Percentiles rank a stretch among this genome's conserved stretches.
phyloP scores from a whole-genome alignment of 495 filamentous ascomycete species.

The Xylaria nigripes region DNA sequence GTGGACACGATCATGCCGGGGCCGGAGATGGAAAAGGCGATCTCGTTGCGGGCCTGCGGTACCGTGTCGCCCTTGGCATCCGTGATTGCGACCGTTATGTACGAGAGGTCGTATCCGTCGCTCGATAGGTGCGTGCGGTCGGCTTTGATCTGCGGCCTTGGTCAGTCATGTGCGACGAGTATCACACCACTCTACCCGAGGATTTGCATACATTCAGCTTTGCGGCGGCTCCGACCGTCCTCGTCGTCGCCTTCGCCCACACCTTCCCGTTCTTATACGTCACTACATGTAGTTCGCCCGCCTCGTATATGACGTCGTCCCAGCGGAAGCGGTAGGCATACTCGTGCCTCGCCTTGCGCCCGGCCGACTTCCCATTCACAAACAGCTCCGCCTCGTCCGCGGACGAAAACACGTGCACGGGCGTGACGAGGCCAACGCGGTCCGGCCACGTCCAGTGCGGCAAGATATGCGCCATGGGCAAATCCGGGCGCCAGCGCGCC shows the following conservation, averaged over 20 bases:
- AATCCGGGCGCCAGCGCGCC: conserved; percentile 36
- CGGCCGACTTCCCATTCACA: conserved; percentile 39
- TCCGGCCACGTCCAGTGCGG: conserved; percentile 47
- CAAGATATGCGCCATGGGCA: conserved; percentile 37
- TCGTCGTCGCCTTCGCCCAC: conserved; percentile 35
- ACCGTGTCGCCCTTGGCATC: conserved; percentile 33
- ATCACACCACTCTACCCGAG: too few species aligned
- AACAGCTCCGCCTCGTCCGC: conserved; percentile 44
- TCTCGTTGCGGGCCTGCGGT: conserved; percentile 29
- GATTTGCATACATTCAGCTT: conserved; percentile 18
- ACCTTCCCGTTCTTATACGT: conserved; percentile 33
- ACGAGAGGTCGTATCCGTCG: conserved; percentile 38
- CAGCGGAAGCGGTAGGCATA: conserved; percentile 40
- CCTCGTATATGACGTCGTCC: conserved; percentile 37
- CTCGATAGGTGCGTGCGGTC: conserved; percentile 30
- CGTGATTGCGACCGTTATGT: conserved; percentile 33
- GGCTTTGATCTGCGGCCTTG: conserved; percentile 13
- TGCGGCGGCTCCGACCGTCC: conserved; percentile 28
- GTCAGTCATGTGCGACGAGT: too few species aligned
- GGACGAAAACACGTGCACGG: conserved; percentile 40
- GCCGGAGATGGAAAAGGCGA: conserved; percentile 33
- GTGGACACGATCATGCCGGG: conserved; percentile 38
- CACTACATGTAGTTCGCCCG: conserved; percentile 37
- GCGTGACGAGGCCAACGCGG: conserved; percentile 37
- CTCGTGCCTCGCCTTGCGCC: conserved; percentile 24